Conservation (phyloP, 208 protist genomes). For the Acanthamoeba lenticulata region DNA sequence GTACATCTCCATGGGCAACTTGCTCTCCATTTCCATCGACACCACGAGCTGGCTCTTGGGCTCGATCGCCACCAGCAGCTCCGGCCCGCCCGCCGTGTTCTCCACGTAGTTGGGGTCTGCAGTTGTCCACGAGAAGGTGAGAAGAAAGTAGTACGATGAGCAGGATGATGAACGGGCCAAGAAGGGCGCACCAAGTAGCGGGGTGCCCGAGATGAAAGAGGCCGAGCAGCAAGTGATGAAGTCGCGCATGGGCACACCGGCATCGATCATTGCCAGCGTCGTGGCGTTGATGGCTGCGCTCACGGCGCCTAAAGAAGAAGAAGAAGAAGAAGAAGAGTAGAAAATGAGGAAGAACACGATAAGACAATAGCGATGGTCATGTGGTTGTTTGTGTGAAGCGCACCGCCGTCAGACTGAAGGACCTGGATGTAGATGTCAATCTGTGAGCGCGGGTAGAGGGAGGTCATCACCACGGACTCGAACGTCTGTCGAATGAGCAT, state of each 20-base stretch:
- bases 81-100: constrained; percentile 82
- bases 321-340: not conserved
- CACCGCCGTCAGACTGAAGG: constrained; percentile 91
- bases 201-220: constrained; percentile 85
- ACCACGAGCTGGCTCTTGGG: constrained; percentile 79
- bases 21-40: constrained; percentile 86
- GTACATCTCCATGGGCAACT: constrained; percentile 83
- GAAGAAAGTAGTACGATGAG: too few relatives aligned
- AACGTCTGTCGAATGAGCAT: constrained; percentile 85
- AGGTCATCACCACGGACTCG: constrained; percentile 77
- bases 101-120: constrained; percentile 87
- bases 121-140: not conserved
- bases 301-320: not conserved
- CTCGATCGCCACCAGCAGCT: constrained; percentile 85
- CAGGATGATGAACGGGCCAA: too few relatives aligned
- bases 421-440: constrained; percentile 91
- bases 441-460: constrained; percentile 85
- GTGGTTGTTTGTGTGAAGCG: not conserved
- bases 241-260: constrained; percentile 92
- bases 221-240: constrained; percentile 86
- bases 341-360: too few relatives aligned
- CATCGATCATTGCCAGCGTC: constrained; percentile 92
- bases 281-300: constrained; percentile 89
- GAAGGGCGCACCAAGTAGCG: constrained; percentile 79
- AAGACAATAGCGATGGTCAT: too few relatives aligned